Evolutionary conservation across 768 basidiomycete species (phyloP), one percentile per base, ranked within the genome.

Genomic region (Rhizopogon vesiculosus): DNA sequence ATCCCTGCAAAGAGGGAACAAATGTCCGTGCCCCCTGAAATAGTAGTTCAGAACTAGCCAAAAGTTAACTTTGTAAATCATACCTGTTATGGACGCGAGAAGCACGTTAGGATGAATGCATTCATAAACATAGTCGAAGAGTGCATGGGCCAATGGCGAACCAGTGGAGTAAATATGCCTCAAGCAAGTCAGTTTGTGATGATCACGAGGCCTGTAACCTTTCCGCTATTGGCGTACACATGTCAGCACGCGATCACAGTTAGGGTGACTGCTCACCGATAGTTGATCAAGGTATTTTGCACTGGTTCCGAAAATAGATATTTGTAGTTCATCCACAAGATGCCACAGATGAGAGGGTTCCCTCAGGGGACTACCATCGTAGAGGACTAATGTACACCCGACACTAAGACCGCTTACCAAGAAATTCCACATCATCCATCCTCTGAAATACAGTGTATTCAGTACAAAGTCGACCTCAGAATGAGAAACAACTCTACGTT

Each of bases 371-470:
- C 86, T 89, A 29, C 91, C 90, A 66, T 92, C 90, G 70, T 87
- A 93, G 49, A 91, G 70, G 35, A 92, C 83, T 12, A 91, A 75
- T 4, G 85, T 87, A 60, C 84, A 85, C 42, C 88, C 89, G 13
- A 82, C 66, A 42, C 78, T 77, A 10, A 92, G 76, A 8, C 80
- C 84, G 53, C 81, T 79, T 31, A 87, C 76, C 38, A 91, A 82
- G 68, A 89, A 91, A 65, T 91, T 91, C 84, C 86, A 92, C 90
- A 92, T 91, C 89, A 93, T 92, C 90, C 89, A 91, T 44, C 87
- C 87, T 16, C 87, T 90, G 61, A 7, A 61, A 61, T 57, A 56
- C 42, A 31, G 55, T 56, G 45, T 45, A 25, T 57, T 51, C 46
- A 12, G 50, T 40, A 12, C 35, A 42, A 49, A 52, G 35, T 51